Base-by-base conservation (phyloP, 129 eudicot genomes). In the Flaveria ramosissima region DNA sequence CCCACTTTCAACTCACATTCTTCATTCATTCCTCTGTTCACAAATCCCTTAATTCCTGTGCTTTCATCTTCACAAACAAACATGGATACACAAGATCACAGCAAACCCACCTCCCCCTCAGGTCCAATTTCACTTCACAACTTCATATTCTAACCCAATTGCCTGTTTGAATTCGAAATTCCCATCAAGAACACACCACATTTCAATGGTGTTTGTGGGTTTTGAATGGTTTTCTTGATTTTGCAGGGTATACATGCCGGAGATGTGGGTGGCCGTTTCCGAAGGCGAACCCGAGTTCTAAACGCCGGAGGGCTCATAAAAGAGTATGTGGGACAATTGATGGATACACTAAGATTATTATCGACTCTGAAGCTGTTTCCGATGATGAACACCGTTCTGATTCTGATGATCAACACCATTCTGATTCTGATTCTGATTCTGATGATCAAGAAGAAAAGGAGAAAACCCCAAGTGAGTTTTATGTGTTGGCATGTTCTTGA, bases 251-350 rank as follows among this genome's bases (percentile, higher is more conserved):
- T 70, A 87, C 74, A 13, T 92, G 97, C 72, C 82, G 66, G 69
- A 83, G 79, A 74, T 92, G 96, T n/a, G 96, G 98, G 20, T 93
- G 96, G 96, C 82, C 96, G 11, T 93, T 80, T 82, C 91, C 98
- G 27, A 90, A 90, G 24, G 80, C 95, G 74, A 87, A 90, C 70
- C 97, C 97, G 6, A 92, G 96, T 84, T 70, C 97, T 16, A 85
- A 71, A 71, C 88, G 80, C 48, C 81, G 97, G 62, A 79, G 96
- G 60, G 84, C 96, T 23, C 97, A 92, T 79, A 89, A 87, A 84
- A 89, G 65, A 87, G 82, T 92, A 47, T 92, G 97, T 71, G 97
- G 97, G 73, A 85, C 83, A 15, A 57, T 89, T 78, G 82, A 87
- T 70, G 97, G 97, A 45, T 92, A 79, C 50, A 51, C 73, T 74